A percentile compares a stretch with the other conserved stretches of the same genome.
Conservation (phyloP, 495 filamentous ascomycete species). For the Bacidia gigantensis region DNA sequence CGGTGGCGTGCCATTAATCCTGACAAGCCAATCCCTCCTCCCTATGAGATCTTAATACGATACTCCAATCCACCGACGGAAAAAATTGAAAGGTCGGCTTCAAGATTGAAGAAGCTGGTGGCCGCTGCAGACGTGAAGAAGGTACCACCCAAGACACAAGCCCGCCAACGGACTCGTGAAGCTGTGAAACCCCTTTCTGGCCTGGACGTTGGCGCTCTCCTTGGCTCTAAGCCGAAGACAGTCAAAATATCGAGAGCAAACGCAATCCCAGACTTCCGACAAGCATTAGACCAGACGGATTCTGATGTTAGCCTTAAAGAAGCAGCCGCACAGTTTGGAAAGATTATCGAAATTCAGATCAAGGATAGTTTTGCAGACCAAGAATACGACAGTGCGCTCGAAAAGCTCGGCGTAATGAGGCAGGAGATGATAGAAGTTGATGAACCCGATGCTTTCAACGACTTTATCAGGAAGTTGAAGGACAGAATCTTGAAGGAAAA, state of each 20-base stretch:
- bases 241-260: constrained; percentile 62
- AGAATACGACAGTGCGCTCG: constrained; percentile 60
- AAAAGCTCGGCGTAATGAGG: constrained; percentile 63
- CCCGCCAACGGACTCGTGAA: constrained; percentile 53
- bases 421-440: constrained; percentile 66
- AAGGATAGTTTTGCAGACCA: constrained; percentile 58
- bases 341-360: constrained; percentile 55
- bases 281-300: constrained; percentile 50
- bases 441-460: constrained; percentile 64
- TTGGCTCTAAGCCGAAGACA: constrained; percentile 42
- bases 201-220: constrained; percentile 69
- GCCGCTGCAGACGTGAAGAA: constrained; percentile 72
- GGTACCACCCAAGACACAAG: constrained; percentile 75
- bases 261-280: constrained; percentile 85
- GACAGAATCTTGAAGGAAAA: constrained; percentile 52
- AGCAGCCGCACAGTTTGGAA: constrained; percentile 59
- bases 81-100: constrained; percentile 40
- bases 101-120: constrained; percentile 47
- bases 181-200: constrained; percentile 77
- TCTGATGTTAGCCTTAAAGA: constrained; percentile 48
- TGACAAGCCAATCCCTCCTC: constrained; percentile 49
- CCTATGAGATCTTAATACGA: constrained; percentile 52
- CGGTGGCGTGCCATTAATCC: constrained; percentile 68
- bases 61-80: constrained; percentile 62
- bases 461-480: constrained; percentile 58